Evolutionary conservation across 192 early-diverging fungal genomes (phyloP).

Genomic region (Entophlyctis luteolus): DNA sequence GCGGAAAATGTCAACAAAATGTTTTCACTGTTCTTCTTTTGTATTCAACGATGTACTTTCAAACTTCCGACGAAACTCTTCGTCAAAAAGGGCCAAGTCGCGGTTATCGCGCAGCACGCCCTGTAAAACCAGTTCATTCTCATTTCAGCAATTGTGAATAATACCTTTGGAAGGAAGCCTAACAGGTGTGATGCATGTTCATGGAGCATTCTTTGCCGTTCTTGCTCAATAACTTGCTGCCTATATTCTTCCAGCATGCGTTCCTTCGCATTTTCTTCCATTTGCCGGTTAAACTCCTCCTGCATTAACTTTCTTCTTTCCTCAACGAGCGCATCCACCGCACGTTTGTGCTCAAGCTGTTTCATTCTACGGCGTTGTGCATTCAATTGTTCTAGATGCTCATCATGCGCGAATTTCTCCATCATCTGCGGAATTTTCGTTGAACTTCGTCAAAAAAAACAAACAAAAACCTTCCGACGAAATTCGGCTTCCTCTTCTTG

Average conservation of each 20-base stretch:
- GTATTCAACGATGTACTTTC: constrained; percentile 7
- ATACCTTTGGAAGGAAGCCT: constrained; percentile 57
- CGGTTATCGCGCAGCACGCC: constrained; percentile 57
- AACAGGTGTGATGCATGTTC: constrained; percentile 57
- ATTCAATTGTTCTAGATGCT: constrained; percentile 55
- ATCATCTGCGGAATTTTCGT: constrained; percentile 39
- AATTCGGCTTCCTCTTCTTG: constrained; percentile 48
- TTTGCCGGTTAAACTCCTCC: constrained; percentile 32
- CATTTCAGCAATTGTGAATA: background rate
- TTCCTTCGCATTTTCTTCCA: constrained; percentile 36
- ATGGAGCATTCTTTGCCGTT: constrained; percentile 54
- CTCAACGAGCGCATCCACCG: constrained; percentile 54
- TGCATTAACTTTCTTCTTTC: constrained; percentile 41
- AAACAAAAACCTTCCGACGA: constrained; percentile 39
- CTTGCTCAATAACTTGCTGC: constrained; percentile 56
- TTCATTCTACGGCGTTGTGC: constrained; percentile 51
- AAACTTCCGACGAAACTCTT: constrained; percentile 52
- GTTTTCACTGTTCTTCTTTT: background rate
- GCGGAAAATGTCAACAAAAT: too few species aligned
- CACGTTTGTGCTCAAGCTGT: constrained; percentile 56
- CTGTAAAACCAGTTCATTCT: constrained; percentile 15
- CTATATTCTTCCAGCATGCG: constrained; percentile 47
- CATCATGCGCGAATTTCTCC: constrained; percentile 57
- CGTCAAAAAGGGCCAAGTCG: constrained; percentile 60
- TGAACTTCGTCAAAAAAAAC: background rate